These are phyloP conservation scores for Colletotrichum karsti DNA, from an alignment of 2,329 filamentous ascomycete genomes.

Conservation along the genomic window DNA sequence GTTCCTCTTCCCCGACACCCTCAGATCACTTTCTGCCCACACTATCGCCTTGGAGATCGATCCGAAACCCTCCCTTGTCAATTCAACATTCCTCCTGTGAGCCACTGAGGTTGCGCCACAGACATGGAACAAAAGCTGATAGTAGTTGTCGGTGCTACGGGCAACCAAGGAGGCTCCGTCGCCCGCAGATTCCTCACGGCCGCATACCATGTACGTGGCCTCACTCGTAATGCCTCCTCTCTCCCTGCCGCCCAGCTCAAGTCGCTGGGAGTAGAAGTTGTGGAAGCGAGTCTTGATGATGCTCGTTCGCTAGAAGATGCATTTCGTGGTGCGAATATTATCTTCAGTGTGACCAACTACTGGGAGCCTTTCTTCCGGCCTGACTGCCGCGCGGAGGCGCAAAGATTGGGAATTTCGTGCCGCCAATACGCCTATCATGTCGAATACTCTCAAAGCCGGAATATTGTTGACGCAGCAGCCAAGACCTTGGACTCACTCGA, in stretches of 20 bases:
- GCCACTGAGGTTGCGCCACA: background rate
- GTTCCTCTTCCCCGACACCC: too few relatives aligned
- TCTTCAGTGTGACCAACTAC: conserved; percentile 66
- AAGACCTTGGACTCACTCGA: conserved; percentile 48
- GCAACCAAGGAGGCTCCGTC: conserved; percentile 62
- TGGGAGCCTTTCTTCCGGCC: conserved; percentile 59
- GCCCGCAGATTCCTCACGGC: conserved; percentile 53
- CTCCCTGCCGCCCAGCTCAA: conserved; percentile 49
- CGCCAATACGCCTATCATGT: conserved; percentile 54
- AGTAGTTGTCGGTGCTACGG: conserved; percentile 57
- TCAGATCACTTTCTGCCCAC: too few relatives aligned
- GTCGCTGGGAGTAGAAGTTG: conserved; percentile 42
- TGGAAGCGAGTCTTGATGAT: conserved; percentile 53
- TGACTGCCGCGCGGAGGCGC: conserved; percentile 48
- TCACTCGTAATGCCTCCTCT: conserved; percentile 55
- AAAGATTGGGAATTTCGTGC: conserved; percentile 47
- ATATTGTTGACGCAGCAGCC: conserved; percentile 63
- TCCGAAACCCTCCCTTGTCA: too few relatives aligned
- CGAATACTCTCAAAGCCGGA: conserved; percentile 61
- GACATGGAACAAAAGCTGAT: conserved; percentile 41
- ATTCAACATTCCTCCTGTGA: too few relatives aligned
- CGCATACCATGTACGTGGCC: conserved; percentile 52
- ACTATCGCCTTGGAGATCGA: too few relatives aligned
- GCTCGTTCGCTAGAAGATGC: conserved; percentile 45
- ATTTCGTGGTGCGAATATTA: conserved; percentile 55